Evolutionary conservation across 352 stramenopile species (phyloP).

Genomic region (Pythium chondricola): DNA sequence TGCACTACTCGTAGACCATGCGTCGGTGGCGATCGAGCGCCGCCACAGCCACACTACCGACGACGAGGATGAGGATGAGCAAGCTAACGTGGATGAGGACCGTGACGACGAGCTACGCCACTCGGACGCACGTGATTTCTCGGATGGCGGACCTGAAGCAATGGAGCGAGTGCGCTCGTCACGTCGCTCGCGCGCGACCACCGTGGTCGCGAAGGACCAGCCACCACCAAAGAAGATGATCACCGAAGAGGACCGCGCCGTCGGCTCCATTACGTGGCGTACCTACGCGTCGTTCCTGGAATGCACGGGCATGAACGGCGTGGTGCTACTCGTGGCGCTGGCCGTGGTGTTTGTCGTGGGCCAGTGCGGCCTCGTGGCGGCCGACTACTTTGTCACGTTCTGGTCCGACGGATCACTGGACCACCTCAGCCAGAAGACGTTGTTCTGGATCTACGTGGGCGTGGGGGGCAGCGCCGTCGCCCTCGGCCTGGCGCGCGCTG

Average conservation of each 20-base stretch:
- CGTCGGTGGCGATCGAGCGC: too few relatives aligned
- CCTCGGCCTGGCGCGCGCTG: conserved; percentile 7
- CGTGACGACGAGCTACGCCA: too few relatives aligned
- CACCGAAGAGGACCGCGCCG: conserved; percentile 15
- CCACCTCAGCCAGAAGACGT: conserved; percentile 1
- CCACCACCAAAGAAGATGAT: conserved; percentile 10
- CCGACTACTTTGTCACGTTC: conserved; percentile 24
- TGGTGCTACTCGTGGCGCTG: not conserved
- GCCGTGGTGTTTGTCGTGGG: conserved; percentile 12
- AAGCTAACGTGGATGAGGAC: too few relatives aligned
- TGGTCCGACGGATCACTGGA: conserved; percentile 17
- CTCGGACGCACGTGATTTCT: too few relatives aligned
- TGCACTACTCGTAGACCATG: too few relatives aligned
- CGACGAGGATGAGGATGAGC: too few relatives aligned
- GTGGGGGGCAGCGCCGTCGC: conserved; percentile 19
- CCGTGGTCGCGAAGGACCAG: too few relatives aligned
- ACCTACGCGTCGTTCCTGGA: conserved; percentile 17
- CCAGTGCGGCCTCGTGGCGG: conserved; percentile 11
- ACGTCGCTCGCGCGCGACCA: too few relatives aligned
- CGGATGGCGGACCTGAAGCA: too few relatives aligned
- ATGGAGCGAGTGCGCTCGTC: too few relatives aligned
- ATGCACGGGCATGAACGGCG: conserved; percentile 4
- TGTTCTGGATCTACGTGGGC: conserved; percentile 17
- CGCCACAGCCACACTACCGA: too few relatives aligned
- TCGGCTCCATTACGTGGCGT: conserved; percentile 12